These are phyloP conservation scores for Cymodocea nodosa DNA, from an alignment of 116 monocot genomes.

Conservation along the genomic window DNA sequence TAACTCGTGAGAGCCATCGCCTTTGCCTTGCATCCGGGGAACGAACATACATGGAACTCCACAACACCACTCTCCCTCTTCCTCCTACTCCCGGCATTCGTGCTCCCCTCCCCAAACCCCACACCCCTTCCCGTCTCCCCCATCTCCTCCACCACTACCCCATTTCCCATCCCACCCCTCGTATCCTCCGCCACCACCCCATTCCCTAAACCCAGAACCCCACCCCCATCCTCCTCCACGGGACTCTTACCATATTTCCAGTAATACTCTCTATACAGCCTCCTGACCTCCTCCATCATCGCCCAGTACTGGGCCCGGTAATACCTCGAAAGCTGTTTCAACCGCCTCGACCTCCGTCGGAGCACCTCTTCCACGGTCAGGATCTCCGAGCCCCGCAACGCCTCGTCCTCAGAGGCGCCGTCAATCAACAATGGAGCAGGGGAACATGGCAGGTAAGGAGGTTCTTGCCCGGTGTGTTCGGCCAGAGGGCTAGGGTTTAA, in stretches of 20 bases:
- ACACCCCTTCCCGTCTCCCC: background rate
- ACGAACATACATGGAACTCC: conserved; percentile 32
- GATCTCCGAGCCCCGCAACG: conserved; percentile 10
- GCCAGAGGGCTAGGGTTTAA: background rate
- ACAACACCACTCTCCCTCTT: background rate
- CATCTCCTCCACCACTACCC: conserved; percentile 1
- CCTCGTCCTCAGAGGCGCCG: conserved; percentile 21
- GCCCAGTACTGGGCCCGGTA: conserved; percentile 67
- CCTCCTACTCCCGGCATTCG: conserved; percentile 2
- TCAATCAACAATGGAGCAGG: conserved; percentile 7
- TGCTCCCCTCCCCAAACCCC: conserved; percentile 5
- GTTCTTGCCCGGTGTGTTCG: too few species aligned
- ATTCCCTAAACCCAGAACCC: background rate
- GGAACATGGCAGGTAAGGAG: background rate
- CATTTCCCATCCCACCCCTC: conserved; percentile 19
- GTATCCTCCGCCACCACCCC: background rate
- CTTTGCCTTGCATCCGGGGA: conserved; percentile 52
- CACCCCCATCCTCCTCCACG: conserved; percentile 25
- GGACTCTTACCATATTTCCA: conserved; percentile 83
- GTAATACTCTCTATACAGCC: conserved; percentile 58
- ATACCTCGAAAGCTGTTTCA: conserved; percentile 24
- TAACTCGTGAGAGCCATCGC: conserved; percentile 62
- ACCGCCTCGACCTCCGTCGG: conserved; percentile 50
- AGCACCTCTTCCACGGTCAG: conserved; percentile 65
- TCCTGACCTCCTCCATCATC: conserved; percentile 60